Percentiles rank a stretch among this genome's conserved stretches.
These are phyloP conservation scores for Kazachstania bromeliacearum DNA, from an alignment of 805 yeast genomes.

Conservation along the genomic window DNA sequence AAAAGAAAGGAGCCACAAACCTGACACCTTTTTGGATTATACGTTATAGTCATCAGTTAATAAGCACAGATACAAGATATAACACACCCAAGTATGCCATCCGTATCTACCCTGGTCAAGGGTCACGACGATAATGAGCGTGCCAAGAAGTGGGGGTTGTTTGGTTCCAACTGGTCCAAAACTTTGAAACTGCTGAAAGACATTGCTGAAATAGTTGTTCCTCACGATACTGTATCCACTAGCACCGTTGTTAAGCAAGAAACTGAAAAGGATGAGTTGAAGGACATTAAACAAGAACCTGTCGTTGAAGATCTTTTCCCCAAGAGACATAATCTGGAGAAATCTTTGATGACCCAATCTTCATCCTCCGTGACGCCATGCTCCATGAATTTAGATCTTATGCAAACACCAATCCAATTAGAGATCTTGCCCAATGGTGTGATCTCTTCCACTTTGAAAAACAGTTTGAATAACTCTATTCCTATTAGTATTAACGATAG, in stretches of 20 bases:
- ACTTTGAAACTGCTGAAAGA: conserved; percentile 9
- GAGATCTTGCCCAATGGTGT: conserved; percentile 17
- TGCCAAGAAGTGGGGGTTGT: neutral
- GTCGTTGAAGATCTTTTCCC: conserved; percentile 16
- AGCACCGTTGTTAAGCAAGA: neutral
- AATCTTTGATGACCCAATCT: conserved; percentile 7
- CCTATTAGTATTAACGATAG: neutral
- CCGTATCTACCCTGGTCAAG: neutral
- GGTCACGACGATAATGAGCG: neutral
- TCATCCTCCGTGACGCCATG: conserved; percentile 25
- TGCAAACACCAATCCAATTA: conserved; percentile 18
- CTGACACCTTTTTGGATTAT: no score
- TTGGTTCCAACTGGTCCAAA: conserved; percentile 1
- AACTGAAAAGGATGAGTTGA: neutral
- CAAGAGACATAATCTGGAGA: conserved; percentile 17
- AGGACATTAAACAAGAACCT: neutral
- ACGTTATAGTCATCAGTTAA: no score
- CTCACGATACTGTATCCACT: neutral
- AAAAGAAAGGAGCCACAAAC: no score
- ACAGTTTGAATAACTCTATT: conserved; percentile 3
- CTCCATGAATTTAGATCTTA: conserved; percentile 18
- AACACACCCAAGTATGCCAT: neutral
- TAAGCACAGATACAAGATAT: neutral
- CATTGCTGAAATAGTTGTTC: conserved; percentile 10
- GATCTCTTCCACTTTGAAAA: conserved; percentile 8